Evolutionary conservation across 805 yeast genomes (phyloP), one percentile per base, ranked within the genome.

Genomic region (Brettanomyces naardenensis): DNA sequence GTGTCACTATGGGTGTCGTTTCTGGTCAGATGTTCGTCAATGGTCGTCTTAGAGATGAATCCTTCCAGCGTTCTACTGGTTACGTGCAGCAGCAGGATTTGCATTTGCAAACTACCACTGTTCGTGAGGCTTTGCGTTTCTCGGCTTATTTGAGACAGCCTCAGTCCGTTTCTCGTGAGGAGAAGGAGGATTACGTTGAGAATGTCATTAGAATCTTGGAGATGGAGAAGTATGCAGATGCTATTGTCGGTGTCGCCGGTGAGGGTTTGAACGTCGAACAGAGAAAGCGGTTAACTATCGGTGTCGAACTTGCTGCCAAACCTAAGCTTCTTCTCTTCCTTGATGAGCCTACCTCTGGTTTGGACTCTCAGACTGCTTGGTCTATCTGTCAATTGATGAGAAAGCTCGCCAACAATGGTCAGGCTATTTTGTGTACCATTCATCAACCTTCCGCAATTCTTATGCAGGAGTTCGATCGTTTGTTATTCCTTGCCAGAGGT

Each of bases 391-490:
- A 71, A 47, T 64, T 75, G 53, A 68, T 69, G 61, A 67, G 70
- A 48, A 66, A 64, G 46, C 66, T 67, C 52, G 77, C 71, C 5
- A 66, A 68, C 44, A 62, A 69, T 41, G 77, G 77, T 17, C 77
- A 71, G 48, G 73, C 77, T 19, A 64, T 75, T 44, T 60, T 75
- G 46, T 74, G 80, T 64, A 83, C 94, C 20, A 83, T 83, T 48
- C 92, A 83, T 61, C 94, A 83, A 60, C 94, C 95, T 52, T 83
- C 92, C 6, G 89, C 94, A 38, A 68, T 80, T 41, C 64, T 84
- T 53, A 68, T 84, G 62, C 73, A 82, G 53, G 85, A 80, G 51
- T 84, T 86, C 54, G 95, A 86, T 54, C 71, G 88, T 50, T 66
- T 85, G 47, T 64, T 83, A 45, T 76, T 83, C 50, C 65, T 82